Percentiles rank a stretch among this genome's conserved stretches.
phyloP scores from a whole-genome alignment of 192 early-diverging fungal genomes.

The Podila clonocystis region DNA sequence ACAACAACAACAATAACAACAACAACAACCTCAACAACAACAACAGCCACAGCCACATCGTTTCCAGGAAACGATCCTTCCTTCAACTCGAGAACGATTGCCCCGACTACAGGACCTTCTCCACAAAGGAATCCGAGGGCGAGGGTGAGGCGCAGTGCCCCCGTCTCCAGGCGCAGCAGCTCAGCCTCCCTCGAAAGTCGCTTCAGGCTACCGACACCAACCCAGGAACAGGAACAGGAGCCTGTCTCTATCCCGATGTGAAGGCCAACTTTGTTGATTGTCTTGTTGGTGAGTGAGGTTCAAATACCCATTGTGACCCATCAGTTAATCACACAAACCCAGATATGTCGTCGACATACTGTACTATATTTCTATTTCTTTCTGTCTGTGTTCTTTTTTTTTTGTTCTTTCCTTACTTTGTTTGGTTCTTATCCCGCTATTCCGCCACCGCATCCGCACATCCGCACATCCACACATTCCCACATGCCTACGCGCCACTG shows the following conservation, averaged over 20 bases:
- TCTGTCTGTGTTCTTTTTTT: neutral
- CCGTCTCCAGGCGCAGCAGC: constrained; percentile 29
- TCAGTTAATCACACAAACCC: neutral
- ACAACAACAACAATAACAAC: constrained; percentile 14
- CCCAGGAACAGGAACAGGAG: neutral
- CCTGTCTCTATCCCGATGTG: constrained; percentile 15
- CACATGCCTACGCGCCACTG: neutral
- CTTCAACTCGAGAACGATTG: neutral
- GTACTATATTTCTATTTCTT: neutral
- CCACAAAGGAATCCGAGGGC: no score
- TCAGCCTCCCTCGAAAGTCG: constrained; percentile 27
- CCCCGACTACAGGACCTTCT: neutral
- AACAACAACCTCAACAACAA: constrained; percentile 10
- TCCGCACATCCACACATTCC: neutral
- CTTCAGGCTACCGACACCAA: constrained; percentile 2
- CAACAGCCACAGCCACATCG: neutral
- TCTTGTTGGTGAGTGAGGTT: constrained; percentile 45
- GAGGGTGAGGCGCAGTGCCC: constrained; percentile 10
- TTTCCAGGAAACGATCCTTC: neutral
- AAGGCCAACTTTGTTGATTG: constrained; percentile 49
- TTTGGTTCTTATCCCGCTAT: neutral
- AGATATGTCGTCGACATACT: neutral
- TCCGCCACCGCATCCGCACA: no score
- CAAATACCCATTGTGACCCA: neutral
- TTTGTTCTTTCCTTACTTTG: neutral